Conservation (phyloP, 176 grass and related monocot genomes). For the Oryza glumipatula region DNA sequence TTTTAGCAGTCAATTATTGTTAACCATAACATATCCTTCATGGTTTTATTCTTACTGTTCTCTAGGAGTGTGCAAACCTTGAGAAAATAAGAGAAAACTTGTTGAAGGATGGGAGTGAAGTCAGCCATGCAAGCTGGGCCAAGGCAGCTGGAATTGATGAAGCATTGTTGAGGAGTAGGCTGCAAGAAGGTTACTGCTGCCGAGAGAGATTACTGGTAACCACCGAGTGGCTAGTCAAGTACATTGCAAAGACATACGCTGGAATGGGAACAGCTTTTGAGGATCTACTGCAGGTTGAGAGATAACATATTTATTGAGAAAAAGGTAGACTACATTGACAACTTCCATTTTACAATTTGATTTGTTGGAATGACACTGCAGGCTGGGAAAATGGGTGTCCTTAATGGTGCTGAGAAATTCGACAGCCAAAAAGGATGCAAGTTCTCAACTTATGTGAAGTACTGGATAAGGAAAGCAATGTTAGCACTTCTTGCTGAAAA, state of each 20-base stretch:
- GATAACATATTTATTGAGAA: not conserved
- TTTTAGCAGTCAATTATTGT: slow-evolving; percentile 16
- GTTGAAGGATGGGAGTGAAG: slow-evolving; percentile 52
- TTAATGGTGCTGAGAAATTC: slow-evolving; percentile 84
- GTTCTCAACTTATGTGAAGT: slow-evolving; percentile 86
- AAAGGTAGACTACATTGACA: not conserved
- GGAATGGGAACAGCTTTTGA: slow-evolving; percentile 79
- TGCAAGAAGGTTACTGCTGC: slow-evolving; percentile 68
- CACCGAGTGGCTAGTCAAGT: slow-evolving; percentile 71
- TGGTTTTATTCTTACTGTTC: not conserved
- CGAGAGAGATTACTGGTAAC: slow-evolving; percentile 65
- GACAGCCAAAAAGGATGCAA: slow-evolving; percentile 66
- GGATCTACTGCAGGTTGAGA: slow-evolving; percentile 83
- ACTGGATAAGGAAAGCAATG: slow-evolving; percentile 93
- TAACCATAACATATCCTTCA: slow-evolving; percentile 3
- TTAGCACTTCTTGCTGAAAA: slow-evolving; percentile 60
- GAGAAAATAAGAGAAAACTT: slow-evolving; percentile 65
- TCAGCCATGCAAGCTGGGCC: slow-evolving; percentile 67
- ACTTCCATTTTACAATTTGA: not conserved
- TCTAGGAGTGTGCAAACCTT: slow-evolving; percentile 71
- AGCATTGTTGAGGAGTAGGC: slow-evolving; percentile 50
- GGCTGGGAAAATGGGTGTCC: slow-evolving; percentile 84
- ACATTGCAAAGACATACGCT: slow-evolving; percentile 68
- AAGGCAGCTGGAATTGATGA: slow-evolving; percentile 67
- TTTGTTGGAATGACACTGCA: slow-evolving; percentile 33